phyloP scores from a whole-genome alignment of 176 grass and related monocot species.

The Rhynchospora pubera region DNA sequence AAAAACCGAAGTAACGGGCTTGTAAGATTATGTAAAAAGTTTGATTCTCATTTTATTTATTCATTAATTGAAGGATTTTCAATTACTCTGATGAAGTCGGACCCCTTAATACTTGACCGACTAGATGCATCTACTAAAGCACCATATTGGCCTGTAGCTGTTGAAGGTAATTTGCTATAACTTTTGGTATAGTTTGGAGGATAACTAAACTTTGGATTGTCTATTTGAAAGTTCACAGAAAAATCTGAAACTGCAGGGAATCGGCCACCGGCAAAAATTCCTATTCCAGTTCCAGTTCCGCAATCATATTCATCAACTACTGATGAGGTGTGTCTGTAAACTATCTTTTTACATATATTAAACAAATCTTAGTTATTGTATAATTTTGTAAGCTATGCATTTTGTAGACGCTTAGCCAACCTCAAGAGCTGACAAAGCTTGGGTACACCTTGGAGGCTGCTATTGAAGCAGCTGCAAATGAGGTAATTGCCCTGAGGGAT shows the following conservation, averaged over 20 bases:
- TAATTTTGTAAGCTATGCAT: constrained; percentile 16
- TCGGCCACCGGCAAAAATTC: constrained; percentile 79
- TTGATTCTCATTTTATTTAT: constrained; percentile 16
- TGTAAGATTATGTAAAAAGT: not conserved
- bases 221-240: constrained; percentile 20
- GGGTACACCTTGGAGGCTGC: constrained; percentile 63
- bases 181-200: constrained; percentile 3
- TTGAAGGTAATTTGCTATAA: constrained; percentile 51
- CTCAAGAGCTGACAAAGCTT: constrained; percentile 61
- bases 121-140: constrained; percentile 92
- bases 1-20: not conserved
- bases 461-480: constrained; percentile 76
- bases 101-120: constrained; percentile 61
- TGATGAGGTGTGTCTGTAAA: constrained; percentile 49
- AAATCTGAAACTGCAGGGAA: constrained; percentile 50
- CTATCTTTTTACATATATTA: not conserved
- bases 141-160: constrained; percentile 91
- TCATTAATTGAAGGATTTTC: constrained; percentile 60
- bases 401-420: constrained; percentile 49
- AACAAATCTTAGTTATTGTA: not conserved
- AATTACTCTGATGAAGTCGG: constrained; percentile 87
- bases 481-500: constrained; percentile 67
- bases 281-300: constrained; percentile 76
- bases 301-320: constrained; percentile 55
- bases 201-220: constrained; percentile 4